Percentiles rank a stretch among this genome's conserved stretches.
Conservation (phyloP, 257 asterid genomes). For the Fraxinus americana region DNA sequence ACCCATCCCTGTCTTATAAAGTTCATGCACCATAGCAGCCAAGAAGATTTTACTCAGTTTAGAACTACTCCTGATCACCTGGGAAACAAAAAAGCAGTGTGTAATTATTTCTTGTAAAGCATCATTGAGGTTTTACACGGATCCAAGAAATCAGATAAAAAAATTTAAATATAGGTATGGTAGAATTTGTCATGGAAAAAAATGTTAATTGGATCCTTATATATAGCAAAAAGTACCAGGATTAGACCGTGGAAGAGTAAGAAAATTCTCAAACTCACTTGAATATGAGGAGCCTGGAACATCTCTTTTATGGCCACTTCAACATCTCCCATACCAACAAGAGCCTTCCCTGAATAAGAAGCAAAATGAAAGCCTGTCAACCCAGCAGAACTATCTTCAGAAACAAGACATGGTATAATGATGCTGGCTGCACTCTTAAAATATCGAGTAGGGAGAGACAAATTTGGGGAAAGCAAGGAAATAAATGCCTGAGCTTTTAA, state of each 20-base stretch:
- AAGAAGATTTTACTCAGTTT: constrained; percentile 83
- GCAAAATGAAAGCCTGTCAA: constrained; percentile 10
- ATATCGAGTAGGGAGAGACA: constrained; percentile 4
- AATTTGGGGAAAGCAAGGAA: constrained; percentile 3
- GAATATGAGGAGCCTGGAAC: constrained; percentile 99
- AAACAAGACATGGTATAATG: constrained; percentile 4
- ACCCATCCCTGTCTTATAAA: constrained; percentile 92
- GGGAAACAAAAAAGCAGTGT: constrained; percentile 21
- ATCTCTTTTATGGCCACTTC: constrained; percentile 92
- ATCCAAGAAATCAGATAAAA: background rate
- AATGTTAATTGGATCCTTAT: background rate
- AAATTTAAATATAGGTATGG: background rate
- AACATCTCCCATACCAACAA: constrained; percentile 75
- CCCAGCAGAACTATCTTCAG: constrained; percentile 2
- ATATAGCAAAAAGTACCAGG: background rate
- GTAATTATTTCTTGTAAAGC: background rate
- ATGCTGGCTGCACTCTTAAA: background rate
- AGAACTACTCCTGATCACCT: constrained; percentile 82
- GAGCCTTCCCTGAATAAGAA: constrained; percentile 53
- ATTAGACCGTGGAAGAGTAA: constrained; percentile 8
- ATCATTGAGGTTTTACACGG: background rate
- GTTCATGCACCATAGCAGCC: constrained; percentile 97
- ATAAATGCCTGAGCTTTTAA: constrained; percentile 1
- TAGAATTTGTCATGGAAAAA: background rate
- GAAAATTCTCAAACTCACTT: constrained; percentile 51